These are phyloP conservation scores for Rosa persica DNA, from an alignment of 306 rosid genomes.

Conservation along the genomic window DNA sequence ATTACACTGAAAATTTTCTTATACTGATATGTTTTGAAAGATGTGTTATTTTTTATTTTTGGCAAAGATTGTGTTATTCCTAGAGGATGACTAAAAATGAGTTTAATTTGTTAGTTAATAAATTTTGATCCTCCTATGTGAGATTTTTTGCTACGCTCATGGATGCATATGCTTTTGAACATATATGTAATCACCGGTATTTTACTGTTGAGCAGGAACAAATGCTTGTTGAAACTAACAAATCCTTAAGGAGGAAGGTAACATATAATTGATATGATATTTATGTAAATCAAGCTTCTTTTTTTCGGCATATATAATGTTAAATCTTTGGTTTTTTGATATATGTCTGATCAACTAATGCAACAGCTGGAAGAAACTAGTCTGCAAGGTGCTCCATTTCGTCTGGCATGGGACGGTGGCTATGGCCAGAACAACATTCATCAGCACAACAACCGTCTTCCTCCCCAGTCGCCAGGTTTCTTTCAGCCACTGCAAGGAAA, in stretches of 20 bases:
- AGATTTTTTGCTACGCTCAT: no score
- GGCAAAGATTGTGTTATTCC: no score
- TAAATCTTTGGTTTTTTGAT: not conserved
- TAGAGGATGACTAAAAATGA: no score
- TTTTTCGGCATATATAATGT: not conserved
- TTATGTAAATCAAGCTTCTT: not conserved
- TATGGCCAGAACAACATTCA: slow-evolving; percentile 17
- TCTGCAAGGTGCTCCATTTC: slow-evolving; percentile 25
- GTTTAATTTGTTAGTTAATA: no score
- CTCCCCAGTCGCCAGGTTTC: slow-evolving; percentile 48
- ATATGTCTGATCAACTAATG: not conserved
- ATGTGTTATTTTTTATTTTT: no score
- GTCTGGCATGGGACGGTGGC: slow-evolving; percentile 51
- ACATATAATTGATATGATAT: not conserved
- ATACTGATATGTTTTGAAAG: no score
- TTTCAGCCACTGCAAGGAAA: slow-evolving; percentile 46
- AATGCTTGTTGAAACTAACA: slow-evolving; percentile 61
- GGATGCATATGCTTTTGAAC: not conserved
- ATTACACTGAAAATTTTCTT: no score
- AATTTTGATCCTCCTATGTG: no score
- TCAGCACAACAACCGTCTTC: slow-evolving; percentile 30
- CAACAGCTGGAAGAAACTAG: slow-evolving; percentile 60
- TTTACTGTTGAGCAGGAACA: slow-evolving; percentile 51
- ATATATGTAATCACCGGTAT: not conserved
- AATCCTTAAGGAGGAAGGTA: slow-evolving; percentile 61